Evolutionary conservation across 1,284 basidiomycete genomes (phyloP).

Genomic region (Puccinia polysora): DNA sequence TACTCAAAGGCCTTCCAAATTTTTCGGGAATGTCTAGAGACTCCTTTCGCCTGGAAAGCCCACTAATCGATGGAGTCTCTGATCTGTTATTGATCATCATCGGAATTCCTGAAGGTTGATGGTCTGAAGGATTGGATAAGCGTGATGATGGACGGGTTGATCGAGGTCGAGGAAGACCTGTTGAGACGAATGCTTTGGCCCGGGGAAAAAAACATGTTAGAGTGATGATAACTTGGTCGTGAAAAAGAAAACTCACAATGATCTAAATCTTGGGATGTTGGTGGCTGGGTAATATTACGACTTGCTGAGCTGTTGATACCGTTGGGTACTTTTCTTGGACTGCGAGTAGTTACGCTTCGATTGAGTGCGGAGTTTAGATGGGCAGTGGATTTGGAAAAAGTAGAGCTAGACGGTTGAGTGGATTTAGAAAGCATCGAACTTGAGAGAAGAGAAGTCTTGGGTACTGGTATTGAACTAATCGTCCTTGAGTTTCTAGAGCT

Average conservation of each 20-base stretch:
- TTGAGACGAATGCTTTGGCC: background rate
- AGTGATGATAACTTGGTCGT: background rate
- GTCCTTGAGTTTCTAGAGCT: conserved; percentile 31
- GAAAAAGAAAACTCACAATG: background rate
- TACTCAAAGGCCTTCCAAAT: conserved; percentile 14
- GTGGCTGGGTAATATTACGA: conserved; percentile 7
- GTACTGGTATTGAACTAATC: conserved; percentile 33
- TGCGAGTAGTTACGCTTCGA: conserved; percentile 6
- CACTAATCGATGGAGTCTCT: conserved; percentile 5
- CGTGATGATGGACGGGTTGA: conserved; percentile 30
- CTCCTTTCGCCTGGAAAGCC: conserved; percentile 23
- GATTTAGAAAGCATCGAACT: background rate
- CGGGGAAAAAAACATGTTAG: background rate
- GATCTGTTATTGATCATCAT: background rate
- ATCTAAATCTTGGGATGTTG: conserved; percentile 10
- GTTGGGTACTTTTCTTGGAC: background rate
- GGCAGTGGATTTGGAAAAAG: background rate
- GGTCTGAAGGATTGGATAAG: conserved; percentile 3
- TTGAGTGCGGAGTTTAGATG: background rate
- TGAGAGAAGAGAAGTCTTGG: conserved; percentile 12
- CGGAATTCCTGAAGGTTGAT: background rate
- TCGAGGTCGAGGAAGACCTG: conserved; percentile 3
- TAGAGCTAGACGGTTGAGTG: background rate
- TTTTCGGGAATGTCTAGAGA: conserved; percentile 20
- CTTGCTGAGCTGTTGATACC: background rate